Conservation (phyloP, 306 rosid species). For the Quercus wislizeni region DNA sequence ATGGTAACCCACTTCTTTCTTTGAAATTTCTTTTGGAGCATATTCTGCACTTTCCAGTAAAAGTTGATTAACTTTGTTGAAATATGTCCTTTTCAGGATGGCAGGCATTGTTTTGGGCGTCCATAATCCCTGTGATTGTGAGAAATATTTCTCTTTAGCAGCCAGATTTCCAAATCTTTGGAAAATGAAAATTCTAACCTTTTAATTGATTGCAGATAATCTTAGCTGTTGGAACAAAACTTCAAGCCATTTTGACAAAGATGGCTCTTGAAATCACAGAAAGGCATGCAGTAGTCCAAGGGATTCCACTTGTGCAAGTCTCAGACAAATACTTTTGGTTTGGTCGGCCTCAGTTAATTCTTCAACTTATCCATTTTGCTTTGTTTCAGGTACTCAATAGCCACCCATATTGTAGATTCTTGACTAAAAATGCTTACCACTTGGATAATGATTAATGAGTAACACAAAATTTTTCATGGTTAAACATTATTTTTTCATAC, state of each 20-base stretch:
- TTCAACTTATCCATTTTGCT: slow-evolving; percentile 91
- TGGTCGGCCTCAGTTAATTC: slow-evolving; percentile 78
- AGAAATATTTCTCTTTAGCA: slow-evolving; percentile 27
- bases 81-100: slow-evolving; percentile 55
- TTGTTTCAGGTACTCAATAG: slow-evolving; percentile 76
- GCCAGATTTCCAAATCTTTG: neutral
- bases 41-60: neutral
- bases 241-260: slow-evolving; percentile 72
- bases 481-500: neutral
- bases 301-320: slow-evolving; percentile 94
- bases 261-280: slow-evolving; percentile 94
- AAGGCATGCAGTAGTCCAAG: slow-evolving; percentile 90
- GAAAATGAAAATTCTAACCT: slow-evolving; percentile 10
- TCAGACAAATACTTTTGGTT: slow-evolving; percentile 94
- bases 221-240: slow-evolving; percentile 82
- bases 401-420: slow-evolving; percentile 9
- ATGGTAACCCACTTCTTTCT: slow-evolving; percentile 47
- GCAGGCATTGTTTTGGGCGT: slow-evolving; percentile 83
- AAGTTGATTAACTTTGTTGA: neutral
- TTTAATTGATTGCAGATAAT: slow-evolving; percentile 56
- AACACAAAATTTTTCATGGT: neutral
- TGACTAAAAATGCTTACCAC: neutral
- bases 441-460: neutral
- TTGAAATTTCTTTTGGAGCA: neutral
- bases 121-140: slow-evolving; percentile 70